Evolutionary conservation across 352 stramenopile species (phyloP).

Genomic region (Phytophthora tubulina): DNA sequence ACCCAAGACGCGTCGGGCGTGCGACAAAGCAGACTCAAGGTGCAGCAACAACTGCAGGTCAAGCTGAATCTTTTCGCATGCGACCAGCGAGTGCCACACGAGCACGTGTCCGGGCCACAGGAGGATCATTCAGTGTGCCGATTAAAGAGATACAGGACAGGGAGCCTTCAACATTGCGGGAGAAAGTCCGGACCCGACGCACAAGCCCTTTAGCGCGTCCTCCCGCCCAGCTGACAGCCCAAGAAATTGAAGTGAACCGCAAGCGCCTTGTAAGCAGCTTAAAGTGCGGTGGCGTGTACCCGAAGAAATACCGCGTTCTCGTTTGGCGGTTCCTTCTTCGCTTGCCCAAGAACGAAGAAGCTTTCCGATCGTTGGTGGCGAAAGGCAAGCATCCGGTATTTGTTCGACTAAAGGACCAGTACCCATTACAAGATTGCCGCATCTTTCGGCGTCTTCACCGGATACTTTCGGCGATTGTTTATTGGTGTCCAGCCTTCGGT

Average conservation of each 20-base stretch:
- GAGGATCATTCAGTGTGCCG: conserved; percentile 18
- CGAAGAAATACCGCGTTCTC: conserved; percentile 83
- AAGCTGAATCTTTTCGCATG: conserved; percentile 9
- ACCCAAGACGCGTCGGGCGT: conserved; percentile 21
- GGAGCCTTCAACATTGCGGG: conserved; percentile 18
- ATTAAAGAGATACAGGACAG: conserved; percentile 9
- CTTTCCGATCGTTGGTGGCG: conserved; percentile 74
- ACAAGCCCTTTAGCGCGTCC: conserved; percentile 25
- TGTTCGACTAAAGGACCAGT: conserved; percentile 73
- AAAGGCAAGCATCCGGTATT: conserved; percentile 86
- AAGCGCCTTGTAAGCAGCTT: conserved; percentile 73
- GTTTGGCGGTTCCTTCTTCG: conserved; percentile 88
- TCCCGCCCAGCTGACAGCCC: conserved; percentile 31
- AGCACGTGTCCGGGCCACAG: conserved; percentile 12
- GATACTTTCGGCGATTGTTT: conserved; percentile 87
- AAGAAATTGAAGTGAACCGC: conserved; percentile 69
- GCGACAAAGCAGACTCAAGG: conserved; percentile 23
- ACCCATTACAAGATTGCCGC: conserved; percentile 80
- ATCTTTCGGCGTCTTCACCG: conserved; percentile 82
- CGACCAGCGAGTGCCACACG: conserved; percentile 23
- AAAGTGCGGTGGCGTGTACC: conserved; percentile 78
- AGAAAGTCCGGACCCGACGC: conserved; percentile 20
- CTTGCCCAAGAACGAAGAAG: conserved; percentile 85
- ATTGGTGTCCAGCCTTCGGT: conserved; percentile 92
- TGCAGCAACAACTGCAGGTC: not conserved